Evolutionary conservation across 176 grass and related monocot species (phyloP).

Genomic region (Leersia perrieri): DNA sequence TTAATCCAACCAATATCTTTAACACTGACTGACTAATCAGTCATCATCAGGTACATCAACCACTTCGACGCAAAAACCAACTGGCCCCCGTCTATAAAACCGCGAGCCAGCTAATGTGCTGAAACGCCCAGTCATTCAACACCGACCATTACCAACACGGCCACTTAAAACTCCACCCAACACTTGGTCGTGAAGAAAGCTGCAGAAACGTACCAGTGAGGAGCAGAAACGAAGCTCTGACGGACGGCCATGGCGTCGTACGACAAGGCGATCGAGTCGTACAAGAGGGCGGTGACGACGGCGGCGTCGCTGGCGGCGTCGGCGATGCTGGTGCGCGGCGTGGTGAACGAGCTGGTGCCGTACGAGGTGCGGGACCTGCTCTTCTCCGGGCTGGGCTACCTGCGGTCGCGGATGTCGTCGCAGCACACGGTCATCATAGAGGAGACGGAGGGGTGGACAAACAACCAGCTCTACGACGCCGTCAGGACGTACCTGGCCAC

Average conservation of each 20-base stretch:
- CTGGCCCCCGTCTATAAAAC: slow-evolving; percentile 38
- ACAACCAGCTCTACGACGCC: slow-evolving; percentile 80
- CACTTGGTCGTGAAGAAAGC: not conserved
- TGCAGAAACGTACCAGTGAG: not conserved
- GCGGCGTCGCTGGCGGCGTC: slow-evolving; percentile 73
- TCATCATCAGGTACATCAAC: slow-evolving; percentile 17
- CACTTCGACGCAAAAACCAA: not conserved
- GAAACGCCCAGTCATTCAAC: slow-evolving; percentile 19
- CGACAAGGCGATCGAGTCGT: slow-evolving; percentile 62
- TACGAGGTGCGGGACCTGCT: slow-evolving; percentile 60
- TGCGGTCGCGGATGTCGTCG: slow-evolving; percentile 60
- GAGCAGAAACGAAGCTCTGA: not conserved
- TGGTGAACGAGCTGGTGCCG: slow-evolving; percentile 72
- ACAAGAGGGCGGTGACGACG: slow-evolving; percentile 65
- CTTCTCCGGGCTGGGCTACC: slow-evolving; percentile 46
- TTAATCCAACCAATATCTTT: not conserved
- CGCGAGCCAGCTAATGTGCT: not conserved
- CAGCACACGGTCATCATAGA: slow-evolving; percentile 70
- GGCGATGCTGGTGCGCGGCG: slow-evolving; percentile 66
- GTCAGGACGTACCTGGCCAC: slow-evolving; percentile 63
- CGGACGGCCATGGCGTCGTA: slow-evolving; percentile 41
- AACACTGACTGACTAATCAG: slow-evolving; percentile 4
- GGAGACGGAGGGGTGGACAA: slow-evolving; percentile 58
- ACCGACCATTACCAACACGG: slow-evolving; percentile 7
- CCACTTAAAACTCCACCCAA: not conserved